These are phyloP conservation scores for Kwoniella heveanensis DNA, from an alignment of 768 basidiomycete species.

Conservation along the genomic window DNA sequence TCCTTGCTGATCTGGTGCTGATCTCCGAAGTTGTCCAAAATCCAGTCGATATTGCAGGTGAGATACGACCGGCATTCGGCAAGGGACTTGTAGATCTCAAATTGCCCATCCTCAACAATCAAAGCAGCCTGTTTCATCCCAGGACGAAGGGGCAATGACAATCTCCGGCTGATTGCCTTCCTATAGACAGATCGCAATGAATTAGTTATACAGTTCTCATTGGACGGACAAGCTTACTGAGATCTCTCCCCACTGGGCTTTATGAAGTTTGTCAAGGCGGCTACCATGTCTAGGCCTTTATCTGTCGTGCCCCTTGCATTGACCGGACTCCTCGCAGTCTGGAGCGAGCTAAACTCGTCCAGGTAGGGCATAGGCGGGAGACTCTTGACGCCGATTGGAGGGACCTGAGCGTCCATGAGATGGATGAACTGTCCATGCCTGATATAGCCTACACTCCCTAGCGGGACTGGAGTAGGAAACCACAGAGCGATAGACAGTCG, in stretches of 20 bases:
- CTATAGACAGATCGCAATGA: conserved; percentile 56
- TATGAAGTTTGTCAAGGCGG: conserved; percentile 60
- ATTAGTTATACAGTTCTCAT: not conserved
- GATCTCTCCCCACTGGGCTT: conserved; percentile 33
- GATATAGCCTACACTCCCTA: conserved; percentile 78
- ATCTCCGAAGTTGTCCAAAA: conserved; percentile 64
- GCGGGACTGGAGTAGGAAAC: conserved; percentile 65
- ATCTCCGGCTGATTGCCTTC: conserved; percentile 59
- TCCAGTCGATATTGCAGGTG: conserved; percentile 66
- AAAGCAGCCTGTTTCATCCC: conserved; percentile 70
- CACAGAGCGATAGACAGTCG: conserved; percentile 71
- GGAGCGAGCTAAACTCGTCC: conserved; percentile 30
- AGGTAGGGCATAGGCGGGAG: conserved; percentile 34
- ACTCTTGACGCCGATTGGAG: conserved; percentile 59
- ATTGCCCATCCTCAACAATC: conserved; percentile 70
- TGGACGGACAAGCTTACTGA: conserved; percentile 29
- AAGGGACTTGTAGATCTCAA: conserved; percentile 67
- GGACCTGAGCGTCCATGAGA: conserved; percentile 67
- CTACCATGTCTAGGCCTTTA: conserved; percentile 60
- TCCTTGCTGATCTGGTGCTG: conserved; percentile 62
- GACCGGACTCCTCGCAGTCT: conserved; percentile 23
- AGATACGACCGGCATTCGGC: conserved; percentile 74
- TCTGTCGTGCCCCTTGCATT: conserved; percentile 43
- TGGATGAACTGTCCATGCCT: conserved; percentile 70
- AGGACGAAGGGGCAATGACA: conserved; percentile 66